Conservation (phyloP, 192 early-diverging fungal genomes). For the Pilobolus umbonatus region DNA sequence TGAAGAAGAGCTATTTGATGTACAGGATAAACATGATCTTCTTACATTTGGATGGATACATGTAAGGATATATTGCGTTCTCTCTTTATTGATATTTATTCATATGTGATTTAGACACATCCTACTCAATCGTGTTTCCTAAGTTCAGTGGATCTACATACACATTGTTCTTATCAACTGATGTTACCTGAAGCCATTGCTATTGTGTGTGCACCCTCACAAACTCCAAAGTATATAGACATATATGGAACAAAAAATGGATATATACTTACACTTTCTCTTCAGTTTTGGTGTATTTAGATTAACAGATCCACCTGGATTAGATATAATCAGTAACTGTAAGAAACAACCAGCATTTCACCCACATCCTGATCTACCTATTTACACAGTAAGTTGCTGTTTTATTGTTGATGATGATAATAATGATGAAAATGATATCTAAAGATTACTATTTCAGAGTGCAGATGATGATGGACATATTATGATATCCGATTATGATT, state of each 20-base stretch:
- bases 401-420: background rate
- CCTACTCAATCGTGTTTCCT: constrained; percentile 94
- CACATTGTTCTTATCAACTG: constrained; percentile 85
- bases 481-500: background rate
- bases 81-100: no score
- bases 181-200: constrained; percentile 92
- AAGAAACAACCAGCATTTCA: constrained; percentile 69
- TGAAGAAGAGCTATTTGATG: constrained; percentile 81
- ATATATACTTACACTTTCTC: background rate
- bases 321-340: constrained; percentile 75
- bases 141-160: constrained; percentile 90
- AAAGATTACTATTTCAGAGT: background rate
- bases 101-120: constrained; percentile 58
- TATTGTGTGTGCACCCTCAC: constrained; percentile 78
- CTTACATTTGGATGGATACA: constrained; percentile 90
- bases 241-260: background rate
- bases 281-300: constrained; percentile 76
- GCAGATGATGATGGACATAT: background rate
- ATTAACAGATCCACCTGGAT: constrained; percentile 78
- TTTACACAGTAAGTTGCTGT: constrained; percentile 44
- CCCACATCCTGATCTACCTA: constrained; percentile 63
- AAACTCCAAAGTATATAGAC: constrained; percentile 51
- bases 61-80: constrained; percentile 43
- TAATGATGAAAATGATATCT: background rate
- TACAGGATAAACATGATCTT: constrained; percentile 66